A percentile compares a stretch with the other conserved stretches of the same genome.
Evolutionary conservation across 202 grass and related monocot species (phyloP).

Genomic region (Saccharum hybrid): DNA sequence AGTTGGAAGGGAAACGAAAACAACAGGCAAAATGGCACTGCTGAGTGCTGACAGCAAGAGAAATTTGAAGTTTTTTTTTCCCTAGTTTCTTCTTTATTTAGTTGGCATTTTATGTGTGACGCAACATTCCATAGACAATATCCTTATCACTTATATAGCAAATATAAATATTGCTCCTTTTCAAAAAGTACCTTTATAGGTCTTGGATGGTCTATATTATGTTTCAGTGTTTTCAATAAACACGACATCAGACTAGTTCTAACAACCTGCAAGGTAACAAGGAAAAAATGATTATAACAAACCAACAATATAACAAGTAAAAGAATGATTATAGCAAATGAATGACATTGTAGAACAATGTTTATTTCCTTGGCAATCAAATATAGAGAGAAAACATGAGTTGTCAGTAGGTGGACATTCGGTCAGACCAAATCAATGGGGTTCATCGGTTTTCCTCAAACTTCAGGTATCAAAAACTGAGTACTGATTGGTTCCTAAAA

Average conservation of each 20-base stretch:
- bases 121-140: neutral
- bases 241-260: conserved; percentile 88
- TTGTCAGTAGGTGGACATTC: neutral
- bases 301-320: conserved; percentile 42
- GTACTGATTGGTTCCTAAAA: neutral
- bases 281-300: conserved; percentile 20
- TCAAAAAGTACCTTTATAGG: conserved; percentile 76
- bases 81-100: neutral
- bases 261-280: conserved; percentile 72
- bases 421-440: neutral
- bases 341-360: neutral
- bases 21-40: neutral
- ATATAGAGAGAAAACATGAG: conserved; percentile 9
- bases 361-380: conserved; percentile 9
- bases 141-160: neutral
- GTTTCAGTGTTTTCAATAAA: conserved; percentile 95
- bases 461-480: neutral
- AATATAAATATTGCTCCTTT: conserved; percentile 3
- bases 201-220: conserved; percentile 92
- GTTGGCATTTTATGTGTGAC: neutral
- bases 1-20: neutral
- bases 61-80: neutral
- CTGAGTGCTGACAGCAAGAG: neutral
- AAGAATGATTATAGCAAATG: conserved; percentile 9
- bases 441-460: neutral